Conservation (phyloP, 148 eudicot species). For the Fagopyrum homotropicum region DNA sequence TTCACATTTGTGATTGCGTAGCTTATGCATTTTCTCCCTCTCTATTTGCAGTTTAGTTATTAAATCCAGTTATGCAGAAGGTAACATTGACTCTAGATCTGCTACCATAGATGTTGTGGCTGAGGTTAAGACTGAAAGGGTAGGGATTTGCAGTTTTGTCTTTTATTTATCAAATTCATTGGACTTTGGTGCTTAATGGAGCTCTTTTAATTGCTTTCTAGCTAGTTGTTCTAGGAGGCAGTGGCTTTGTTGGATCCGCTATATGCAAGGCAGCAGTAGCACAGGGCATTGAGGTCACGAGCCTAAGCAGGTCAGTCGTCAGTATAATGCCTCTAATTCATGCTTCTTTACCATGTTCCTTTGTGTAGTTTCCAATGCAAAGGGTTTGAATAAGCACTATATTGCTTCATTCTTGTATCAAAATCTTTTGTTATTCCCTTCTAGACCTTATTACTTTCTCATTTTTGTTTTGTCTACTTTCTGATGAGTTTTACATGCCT, state of each 20-base stretch:
- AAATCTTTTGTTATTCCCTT: not conserved
- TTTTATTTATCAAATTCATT: constrained; percentile 9
- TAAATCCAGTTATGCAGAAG: constrained; percentile 59
- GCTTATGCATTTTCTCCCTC: not conserved
- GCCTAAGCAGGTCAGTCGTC: constrained; percentile 93
- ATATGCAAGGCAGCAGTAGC: constrained; percentile 98
- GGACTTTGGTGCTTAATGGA: constrained; percentile 14
- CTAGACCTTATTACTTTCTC: not conserved
- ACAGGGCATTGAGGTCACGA: constrained; percentile 80
- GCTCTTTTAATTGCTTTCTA: constrained; percentile 35
- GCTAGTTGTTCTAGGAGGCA: constrained; percentile 97
- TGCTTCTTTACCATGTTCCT: not conserved
- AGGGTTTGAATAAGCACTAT: not conserved
- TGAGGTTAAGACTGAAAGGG: constrained; percentile 73
- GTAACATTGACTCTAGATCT: constrained; percentile 39
- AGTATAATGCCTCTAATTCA: not conserved
- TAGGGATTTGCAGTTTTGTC: constrained; percentile 23
- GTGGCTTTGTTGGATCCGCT: constrained; percentile 97
- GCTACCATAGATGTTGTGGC: constrained; percentile 78
- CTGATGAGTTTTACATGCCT: not conserved
- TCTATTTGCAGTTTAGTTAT: constrained; percentile 33
- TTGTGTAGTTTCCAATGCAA: constrained; percentile 5
- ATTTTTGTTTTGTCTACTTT: not conserved
- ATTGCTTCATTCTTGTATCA: not conserved
- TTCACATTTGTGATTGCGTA: not conserved